phyloP scores from a whole-genome alignment of 164 flowering plant species.

The Brasenia schreberi region DNA sequence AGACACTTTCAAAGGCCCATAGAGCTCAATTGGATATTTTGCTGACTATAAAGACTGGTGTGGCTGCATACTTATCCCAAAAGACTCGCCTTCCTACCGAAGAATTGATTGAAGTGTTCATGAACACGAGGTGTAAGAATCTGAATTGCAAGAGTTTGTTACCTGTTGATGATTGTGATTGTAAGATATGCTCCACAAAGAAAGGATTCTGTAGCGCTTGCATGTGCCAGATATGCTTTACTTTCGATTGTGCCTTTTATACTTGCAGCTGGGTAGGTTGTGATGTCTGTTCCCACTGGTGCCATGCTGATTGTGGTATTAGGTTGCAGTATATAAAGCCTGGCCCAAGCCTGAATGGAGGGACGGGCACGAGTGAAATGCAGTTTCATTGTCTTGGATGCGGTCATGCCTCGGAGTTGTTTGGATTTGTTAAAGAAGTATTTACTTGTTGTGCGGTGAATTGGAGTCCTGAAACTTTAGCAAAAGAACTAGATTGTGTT shows the following conservation, averaged over 20 bases:
- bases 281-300: constrained; percentile 92
- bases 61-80: constrained; percentile 31
- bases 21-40: constrained; percentile 58
- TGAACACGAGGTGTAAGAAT: constrained; percentile 58
- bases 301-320: constrained; percentile 84
- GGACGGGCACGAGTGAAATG: constrained; percentile 55
- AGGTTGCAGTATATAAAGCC: constrained; percentile 59
- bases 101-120: constrained; percentile 74
- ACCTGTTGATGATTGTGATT: constrained; percentile 92
- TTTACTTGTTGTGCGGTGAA: constrained; percentile 57
- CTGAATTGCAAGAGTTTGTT: constrained; percentile 51
- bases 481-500: constrained; percentile 81
- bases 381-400: constrained; percentile 86
- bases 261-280: constrained; percentile 99
- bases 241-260: constrained; percentile 72
- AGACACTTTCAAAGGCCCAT: constrained; percentile 49
- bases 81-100: constrained; percentile 22
- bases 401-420: constrained; percentile 89
- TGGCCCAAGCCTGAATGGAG: constrained; percentile 57
- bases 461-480: constrained; percentile 62
- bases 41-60: constrained; percentile 64
- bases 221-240: constrained; percentile 86
- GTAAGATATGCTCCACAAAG: constrained; percentile 74
- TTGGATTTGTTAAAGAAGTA: constrained; percentile 93
- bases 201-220: constrained; percentile 92